phyloP scores from a whole-genome alignment of 352 stramenopile genomes.

The Pelagophyceae sp. region DNA sequence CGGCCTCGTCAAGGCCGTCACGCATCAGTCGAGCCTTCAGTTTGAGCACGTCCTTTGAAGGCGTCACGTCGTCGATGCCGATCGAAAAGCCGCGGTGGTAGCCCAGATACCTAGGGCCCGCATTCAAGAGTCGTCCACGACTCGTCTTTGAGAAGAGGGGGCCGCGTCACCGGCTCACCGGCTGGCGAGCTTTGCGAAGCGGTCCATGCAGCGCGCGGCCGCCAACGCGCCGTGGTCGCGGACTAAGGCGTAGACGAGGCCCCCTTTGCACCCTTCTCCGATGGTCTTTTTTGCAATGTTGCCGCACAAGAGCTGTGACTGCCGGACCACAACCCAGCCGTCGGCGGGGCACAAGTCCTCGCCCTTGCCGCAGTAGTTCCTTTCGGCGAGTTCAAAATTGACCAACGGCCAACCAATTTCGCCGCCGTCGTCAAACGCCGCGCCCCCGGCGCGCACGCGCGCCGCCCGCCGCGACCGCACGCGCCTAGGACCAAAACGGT shows the following conservation, averaged over 20 bases:
- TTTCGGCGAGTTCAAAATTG: conserved; percentile 78
- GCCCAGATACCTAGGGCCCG: conserved; percentile 82
- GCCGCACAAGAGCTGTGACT: conserved; percentile 92
- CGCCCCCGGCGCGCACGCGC: background rate
- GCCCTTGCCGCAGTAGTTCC: conserved; percentile 82
- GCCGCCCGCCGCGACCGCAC: too few relatives aligned
- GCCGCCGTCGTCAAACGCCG: too few relatives aligned
- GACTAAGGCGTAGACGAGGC: conserved; percentile 94
- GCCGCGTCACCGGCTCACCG: conserved; percentile 45
- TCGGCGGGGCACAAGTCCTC: conserved; percentile 92
- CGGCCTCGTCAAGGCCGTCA: conserved; percentile 65
- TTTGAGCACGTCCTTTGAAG: conserved; percentile 77
- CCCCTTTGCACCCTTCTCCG: conserved; percentile 93
- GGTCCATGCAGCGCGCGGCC: conserved; percentile 92
- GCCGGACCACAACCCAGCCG: conserved; percentile 89
- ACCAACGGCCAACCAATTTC: conserved; percentile 34
- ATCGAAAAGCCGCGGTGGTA: conserved; percentile 96
- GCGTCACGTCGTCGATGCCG: conserved; percentile 98
- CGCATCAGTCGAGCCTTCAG: conserved; percentile 87
- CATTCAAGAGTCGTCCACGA: too few relatives aligned
- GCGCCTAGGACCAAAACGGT: too few relatives aligned
- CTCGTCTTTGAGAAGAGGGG: background rate
- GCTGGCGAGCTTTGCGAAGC: conserved; percentile 94
- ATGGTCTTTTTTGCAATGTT: conserved; percentile 98
- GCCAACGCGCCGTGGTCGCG: conserved; percentile 81